Evolutionary conservation across 805 yeast genomes (phyloP), one percentile per base, ranked within the genome.

Genomic region (Pichia scutulata): DNA sequence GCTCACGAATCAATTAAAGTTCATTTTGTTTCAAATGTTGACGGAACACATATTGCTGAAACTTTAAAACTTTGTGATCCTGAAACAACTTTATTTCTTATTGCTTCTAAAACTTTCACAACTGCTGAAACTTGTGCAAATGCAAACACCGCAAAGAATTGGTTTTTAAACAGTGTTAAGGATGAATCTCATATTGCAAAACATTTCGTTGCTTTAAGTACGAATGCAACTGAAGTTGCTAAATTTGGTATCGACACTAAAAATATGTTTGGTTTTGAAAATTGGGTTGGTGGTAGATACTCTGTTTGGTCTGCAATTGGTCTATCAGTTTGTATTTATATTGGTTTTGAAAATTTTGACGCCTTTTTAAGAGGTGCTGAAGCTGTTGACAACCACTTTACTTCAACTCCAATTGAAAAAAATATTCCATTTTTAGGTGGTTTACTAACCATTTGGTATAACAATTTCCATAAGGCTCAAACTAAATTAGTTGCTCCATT

Each of bases 231-330:
- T 47, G 97, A 86, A 71, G 99, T 93, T 57, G 77, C 84, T 63
- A 86, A 88, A 74, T 93, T 93, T 64, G 99, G 99, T 66, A 93
- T 93, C 60, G 98, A 93, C 75, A 82, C 97, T 68, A 85, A 82
- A 70, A 93, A 93, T 78, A 93, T 93, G 99, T 93, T 93, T 72
- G 98, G 95, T 57, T 93, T 93, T 65, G 97, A 90, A 70, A 84
- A 75, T 74, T 93, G 99, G 99, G 99, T 93, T 57, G 99, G 99
- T 66, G 99, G 99, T 68, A 86, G 99, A 73, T 93, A 93, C 83
- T 93, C 99, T n/a, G 99, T 93, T 55, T 93, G 99, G 99, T 87
- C 96, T 41, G 95, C 99, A 56, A 93, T 93, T 70, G 99, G 99
- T 55, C 81, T 93, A 61, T 87, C 97, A 26, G 92, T 93, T 56